A percentile compares a stretch with the other conserved stretches of the same genome.
These are phyloP conservation scores for Penicillium sp. DNA, from an alignment of 2,329 filamentous ascomycete genomes.

Conservation along the genomic window DNA sequence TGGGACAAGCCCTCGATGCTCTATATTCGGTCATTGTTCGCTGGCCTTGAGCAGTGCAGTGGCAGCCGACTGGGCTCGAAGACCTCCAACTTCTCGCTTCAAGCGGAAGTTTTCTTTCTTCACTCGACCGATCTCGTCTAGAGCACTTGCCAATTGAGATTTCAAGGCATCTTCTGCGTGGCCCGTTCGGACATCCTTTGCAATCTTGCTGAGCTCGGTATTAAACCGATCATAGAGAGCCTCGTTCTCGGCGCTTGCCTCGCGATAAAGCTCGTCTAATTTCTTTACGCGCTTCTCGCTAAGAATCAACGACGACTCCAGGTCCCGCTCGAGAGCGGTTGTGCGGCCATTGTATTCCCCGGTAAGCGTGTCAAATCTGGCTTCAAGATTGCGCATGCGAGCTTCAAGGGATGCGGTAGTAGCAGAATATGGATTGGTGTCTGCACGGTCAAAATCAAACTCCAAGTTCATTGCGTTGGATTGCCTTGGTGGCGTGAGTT, in stretches of 20 bases:
- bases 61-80: constrained; percentile 52
- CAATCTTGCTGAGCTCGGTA: constrained; percentile 78
- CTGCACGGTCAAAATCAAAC: constrained; percentile 29
- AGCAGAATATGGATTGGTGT: constrained; percentile 15
- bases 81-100: constrained; percentile 75
- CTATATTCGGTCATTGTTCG: constrained; percentile 21
- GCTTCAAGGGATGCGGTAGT: constrained; percentile 35
- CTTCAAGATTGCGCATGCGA: constrained; percentile 66
- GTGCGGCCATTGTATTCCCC: constrained; percentile 62
- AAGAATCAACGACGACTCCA: constrained; percentile 68
- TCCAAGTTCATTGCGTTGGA: constrained; percentile 28
- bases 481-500: constrained; percentile 32
- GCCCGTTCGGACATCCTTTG: constrained; percentile 70
- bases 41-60: constrained; percentile 32
- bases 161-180: constrained; percentile 79
- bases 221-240: constrained; percentile 90
- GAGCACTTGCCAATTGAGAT: constrained; percentile 65
- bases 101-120: constrained; percentile 84
- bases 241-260: constrained; percentile 87
- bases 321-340: constrained; percentile 64
- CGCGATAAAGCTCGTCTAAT: constrained; percentile 84
- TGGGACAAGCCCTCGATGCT: neutral
- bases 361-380: constrained; percentile 60
- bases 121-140: constrained; percentile 72
- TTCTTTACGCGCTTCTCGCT: constrained; percentile 75